phyloP scores from a whole-genome alignment of 2,329 filamentous ascomycete species.

The Pyrenophora graminea region DNA sequence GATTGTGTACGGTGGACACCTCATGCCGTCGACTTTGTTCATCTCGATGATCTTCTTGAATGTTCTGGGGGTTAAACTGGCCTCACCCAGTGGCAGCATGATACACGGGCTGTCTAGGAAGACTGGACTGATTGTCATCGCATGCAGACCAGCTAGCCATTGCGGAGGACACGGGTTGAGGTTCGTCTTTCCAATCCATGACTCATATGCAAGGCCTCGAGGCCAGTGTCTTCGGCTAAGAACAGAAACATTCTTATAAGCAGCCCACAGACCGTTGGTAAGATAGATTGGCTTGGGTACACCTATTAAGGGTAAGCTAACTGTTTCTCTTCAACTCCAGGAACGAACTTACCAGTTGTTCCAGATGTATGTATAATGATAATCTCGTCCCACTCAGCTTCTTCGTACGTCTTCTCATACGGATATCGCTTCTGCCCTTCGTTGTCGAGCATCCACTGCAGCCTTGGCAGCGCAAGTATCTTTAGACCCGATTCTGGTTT shows the following conservation, averaged over 20 bases:
- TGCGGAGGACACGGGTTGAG: constrained; percentile 21
- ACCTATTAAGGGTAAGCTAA: too few species aligned
- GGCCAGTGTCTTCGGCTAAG: constrained; percentile 19
- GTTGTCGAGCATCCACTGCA: not conserved
- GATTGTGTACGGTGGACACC: not conserved
- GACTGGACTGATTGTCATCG: constrained; percentile 11
- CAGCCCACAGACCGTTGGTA: too few species aligned
- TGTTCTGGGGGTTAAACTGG: constrained; percentile 10
- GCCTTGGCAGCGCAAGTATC: not conserved
- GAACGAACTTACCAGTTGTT: constrained; percentile 16
- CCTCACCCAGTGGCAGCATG: constrained; percentile 11
- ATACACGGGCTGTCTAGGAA: constrained; percentile 13
- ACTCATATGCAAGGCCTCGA: constrained; percentile 18
- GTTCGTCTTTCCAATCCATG: constrained; percentile 14
- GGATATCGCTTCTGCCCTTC: not conserved
- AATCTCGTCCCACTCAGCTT: constrained; percentile 18
- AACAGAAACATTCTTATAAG: not conserved
- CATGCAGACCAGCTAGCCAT: constrained; percentile 21
- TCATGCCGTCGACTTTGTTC: not conserved
- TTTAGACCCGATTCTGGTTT: not conserved
- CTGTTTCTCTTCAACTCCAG: too few species aligned
- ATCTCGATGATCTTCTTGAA: constrained; percentile 4
- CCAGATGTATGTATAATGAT: constrained; percentile 27
- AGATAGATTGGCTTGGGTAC: too few species aligned
- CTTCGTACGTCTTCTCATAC: constrained; percentile 21